These are phyloP conservation scores for Spiraea crenata DNA, from an alignment of 331 rosid species.

Conservation along the genomic window DNA sequence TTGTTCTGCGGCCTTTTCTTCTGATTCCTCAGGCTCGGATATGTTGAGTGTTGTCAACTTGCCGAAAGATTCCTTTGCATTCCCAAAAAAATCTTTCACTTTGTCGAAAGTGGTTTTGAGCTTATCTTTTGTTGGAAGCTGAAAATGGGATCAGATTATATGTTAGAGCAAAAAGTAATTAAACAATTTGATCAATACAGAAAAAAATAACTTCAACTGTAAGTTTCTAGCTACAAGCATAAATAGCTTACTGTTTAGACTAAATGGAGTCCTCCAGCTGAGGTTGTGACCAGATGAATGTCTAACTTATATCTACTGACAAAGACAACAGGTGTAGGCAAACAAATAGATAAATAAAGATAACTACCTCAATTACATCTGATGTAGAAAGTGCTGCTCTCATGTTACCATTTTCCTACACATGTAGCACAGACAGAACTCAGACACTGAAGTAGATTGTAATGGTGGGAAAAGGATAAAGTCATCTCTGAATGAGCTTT, in stretches of 20 bases:
- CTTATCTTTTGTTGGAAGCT: constrained; percentile 88
- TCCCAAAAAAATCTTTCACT: constrained; percentile 82
- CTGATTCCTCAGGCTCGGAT: constrained; percentile 41
- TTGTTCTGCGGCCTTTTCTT: constrained; percentile 38
- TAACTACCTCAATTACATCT: constrained; percentile 77
- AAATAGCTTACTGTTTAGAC: background rate
- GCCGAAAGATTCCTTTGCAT: constrained; percentile 86
- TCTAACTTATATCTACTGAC: background rate
- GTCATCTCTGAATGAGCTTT: background rate
- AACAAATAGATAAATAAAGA: background rate
- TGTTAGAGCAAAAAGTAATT: constrained; percentile 13
- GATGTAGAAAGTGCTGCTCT: constrained; percentile 71
- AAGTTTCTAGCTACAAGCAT: background rate
- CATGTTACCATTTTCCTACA: constrained; percentile 75
- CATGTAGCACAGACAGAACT: constrained; percentile 22
- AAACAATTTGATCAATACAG: constrained; percentile 13
- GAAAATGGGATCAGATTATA: constrained; percentile 27
- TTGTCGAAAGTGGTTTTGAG: constrained; percentile 77
- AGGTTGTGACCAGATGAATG: background rate
- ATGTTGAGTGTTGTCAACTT: constrained; percentile 55
- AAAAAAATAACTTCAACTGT: constrained; percentile 9
- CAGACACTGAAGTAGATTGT: constrained; percentile 8
- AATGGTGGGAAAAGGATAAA: constrained; percentile 6
- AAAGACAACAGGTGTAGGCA: background rate
- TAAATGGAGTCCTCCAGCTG: background rate